Base-by-base conservation (phyloP, 1,139 yeast genomes). In the Taiozyma sp. region DNA sequence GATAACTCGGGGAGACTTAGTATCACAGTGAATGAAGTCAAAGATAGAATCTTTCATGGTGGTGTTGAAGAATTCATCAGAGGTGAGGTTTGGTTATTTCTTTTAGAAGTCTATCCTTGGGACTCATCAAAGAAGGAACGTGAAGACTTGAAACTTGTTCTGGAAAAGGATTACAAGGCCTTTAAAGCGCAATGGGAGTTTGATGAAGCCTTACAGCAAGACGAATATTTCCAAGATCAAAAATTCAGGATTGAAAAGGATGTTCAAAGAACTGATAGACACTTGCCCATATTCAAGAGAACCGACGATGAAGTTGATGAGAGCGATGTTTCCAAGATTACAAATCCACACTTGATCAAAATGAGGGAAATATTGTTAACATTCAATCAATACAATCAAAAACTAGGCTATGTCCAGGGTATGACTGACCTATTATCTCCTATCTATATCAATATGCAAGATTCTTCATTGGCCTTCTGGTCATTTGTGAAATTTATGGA, bases 321-420 rank as follows among this genome's bases (percentile, higher is more conserved):
- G 16, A 83, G 77, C 44, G 74, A 71, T 64, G 80, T 73, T 66
- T 83, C 79, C 68, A 76, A 80, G 57, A 80, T 88, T 48, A 74
- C 70, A 48, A 86, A 86, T 61, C 81, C 83, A 12, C 92, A 93
- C 68, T 72, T 93, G 54, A 78, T 80, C 56, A 79, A 73, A 49
- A 72, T 93, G 72, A 80, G 91, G 32, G 92, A 88, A 60, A 87
- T 95, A 57, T 74, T 93, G 44, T 76, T 90, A 52, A 89, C 97
- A 1, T 93, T 87, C 64, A 92, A 93, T 66, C 92, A 88, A 67
- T 80, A 83, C 67, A 93, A 93, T 67, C 75, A 73, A 47, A 86
- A 90, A 58, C 71, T 95, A 60, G 99, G 99, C 0, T 93, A 93
- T 64, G 97, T 93, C 24, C 99, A 93, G 70, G 99, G 99, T 2